Base-by-base conservation (phyloP, 2,329 filamentous ascomycete species). In the Aspergillus sp. region DNA sequence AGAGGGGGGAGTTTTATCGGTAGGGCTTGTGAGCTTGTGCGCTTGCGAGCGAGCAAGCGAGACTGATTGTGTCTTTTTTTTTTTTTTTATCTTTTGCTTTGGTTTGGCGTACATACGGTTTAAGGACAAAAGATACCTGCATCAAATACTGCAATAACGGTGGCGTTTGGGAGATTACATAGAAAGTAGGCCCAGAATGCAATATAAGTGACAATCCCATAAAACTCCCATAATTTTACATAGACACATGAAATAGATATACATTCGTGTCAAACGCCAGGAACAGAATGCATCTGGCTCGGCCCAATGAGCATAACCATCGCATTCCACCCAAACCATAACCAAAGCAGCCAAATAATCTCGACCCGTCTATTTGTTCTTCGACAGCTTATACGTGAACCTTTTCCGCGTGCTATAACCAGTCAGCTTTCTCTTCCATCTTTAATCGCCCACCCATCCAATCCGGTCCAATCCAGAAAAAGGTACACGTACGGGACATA, bases 1-100 rank as follows among this genome's bases (percentile, higher is more conserved):
- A 95, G 81, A 80, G 93, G 55, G 90, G 91, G 63, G 93, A 98
- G 73, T 98, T 97, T 66, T 98, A 98, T 69, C 80, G 90, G 17
- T 19, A 19, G 17, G 17, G 17, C 13, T 15, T 33, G 3, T 33
- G 32, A 25, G 32, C 13, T 35, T 35, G 32, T n/a, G n/a, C n/a
- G 17, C 13, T 15, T 33, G 3, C n/a, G 32, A 25, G 32, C 13
- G 15, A 15, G 32, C n/a, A 13, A 15, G 7, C 4, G 15, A 9
- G 44, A 12, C n/a, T 25, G 20, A 10, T 39, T 41, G 19, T 32
- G 44, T 39, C 38, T 33, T 35, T 10, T 35, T 10, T 12, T 17
- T 27, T 33, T 35, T 10, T 35, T 10, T 12, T 17, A 19, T 33
- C 41, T 30, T 27, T 43, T 25, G 44, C 33, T 41, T 33, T 33